Evolutionary conservation across 768 basidiomycete species (phyloP).

Genomic region (Tephrocybe rancida): DNA sequence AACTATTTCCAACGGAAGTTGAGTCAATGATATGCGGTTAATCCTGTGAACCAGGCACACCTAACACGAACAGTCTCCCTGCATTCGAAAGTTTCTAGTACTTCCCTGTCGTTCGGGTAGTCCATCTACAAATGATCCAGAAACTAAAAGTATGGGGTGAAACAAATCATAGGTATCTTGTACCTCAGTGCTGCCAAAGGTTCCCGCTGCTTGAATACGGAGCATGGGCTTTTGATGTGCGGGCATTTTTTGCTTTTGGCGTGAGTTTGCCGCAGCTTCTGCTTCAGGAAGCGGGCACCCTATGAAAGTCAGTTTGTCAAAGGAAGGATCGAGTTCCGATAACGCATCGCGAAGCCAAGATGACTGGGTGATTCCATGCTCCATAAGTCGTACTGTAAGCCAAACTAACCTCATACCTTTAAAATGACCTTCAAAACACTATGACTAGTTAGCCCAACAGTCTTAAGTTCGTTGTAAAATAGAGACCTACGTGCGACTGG

Average conservation of each 20-base stretch:
- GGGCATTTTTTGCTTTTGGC: conserved; percentile 27
- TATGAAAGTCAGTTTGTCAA: conserved; percentile 82
- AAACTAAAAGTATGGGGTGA: conserved; percentile 1
- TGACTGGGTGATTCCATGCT: conserved; percentile 44
- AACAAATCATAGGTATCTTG: conserved; percentile 6
- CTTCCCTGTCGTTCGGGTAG: conserved; percentile 90
- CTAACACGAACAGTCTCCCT: conserved; percentile 64
- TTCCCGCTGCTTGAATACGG: conserved; percentile 78
- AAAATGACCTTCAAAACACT: conserved; percentile 85
- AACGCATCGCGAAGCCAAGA: conserved; percentile 95
- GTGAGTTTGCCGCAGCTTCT: conserved; percentile 9
- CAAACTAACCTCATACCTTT: conserved; percentile 50
- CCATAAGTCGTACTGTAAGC: not conserved
- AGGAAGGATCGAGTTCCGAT: conserved; percentile 87
- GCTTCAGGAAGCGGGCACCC: conserved; percentile 59
- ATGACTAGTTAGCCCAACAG: not conserved
- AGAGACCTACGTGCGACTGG: conserved; percentile 57
- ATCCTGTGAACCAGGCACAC: conserved; percentile 35
- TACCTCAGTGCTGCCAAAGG: conserved; percentile 87
- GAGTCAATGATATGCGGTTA: not conserved
- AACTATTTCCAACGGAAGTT: conserved; percentile 52
- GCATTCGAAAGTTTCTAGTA: conserved; percentile 91
- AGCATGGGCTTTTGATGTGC: conserved; percentile 60
- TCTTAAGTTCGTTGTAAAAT: not conserved
- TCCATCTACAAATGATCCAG: conserved; percentile 67